Evolutionary conservation across 1,284 basidiomycete species (phyloP), one percentile per base, ranked within the genome.

Genomic region (Microbotryum scabiosae): DNA sequence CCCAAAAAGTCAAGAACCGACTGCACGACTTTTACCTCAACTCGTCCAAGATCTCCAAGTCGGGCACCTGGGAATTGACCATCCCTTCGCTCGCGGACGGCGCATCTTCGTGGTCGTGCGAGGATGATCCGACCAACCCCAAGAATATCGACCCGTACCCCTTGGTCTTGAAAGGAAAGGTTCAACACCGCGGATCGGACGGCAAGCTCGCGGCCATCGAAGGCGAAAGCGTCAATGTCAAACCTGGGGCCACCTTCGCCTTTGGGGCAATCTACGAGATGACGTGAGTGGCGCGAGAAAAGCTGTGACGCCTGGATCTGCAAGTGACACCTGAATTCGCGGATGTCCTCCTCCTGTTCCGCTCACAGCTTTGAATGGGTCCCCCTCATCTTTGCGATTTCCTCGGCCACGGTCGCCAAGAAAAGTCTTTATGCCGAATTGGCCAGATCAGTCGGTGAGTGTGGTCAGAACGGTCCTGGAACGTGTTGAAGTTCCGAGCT

Each of bases 21-120:
- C 49, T 53, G 23, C 51, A 59, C 41, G 67, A 68, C 58, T 66
- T 66, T 18, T 25, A 30, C 21, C 47, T 68, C 51, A 63, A 65
- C 43, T 51, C 41, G 21, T 5, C 50, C 4, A 6, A 20, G 0
- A 49, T 68, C 36, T 46, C 57, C 3, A 68, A 64, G 45, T 61
- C 61, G 2, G 67, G 67, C 10, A 16, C 56, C 23, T 58, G 58
- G 46, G 48, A 44, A 2, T 54, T 59, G n/a, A 43, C 50, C 20
- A 54, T 21, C 25, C 18, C 21, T 12, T 44, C 20, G 10, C 25
- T 21, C 18, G 16, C 28, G 50, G 6, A 26, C 25, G 25, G 32
- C 16, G 25, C 7, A 9, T 30, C 21, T 1, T 6, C 32, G 16
- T 7, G 16, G 4, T n/a, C 9, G 16, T 48, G 62, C 63, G 41